Evolutionary conservation across 345 rosid genomes (phyloP), one percentile per base, ranked within the genome.

Genomic region (Salix exigua): DNA sequence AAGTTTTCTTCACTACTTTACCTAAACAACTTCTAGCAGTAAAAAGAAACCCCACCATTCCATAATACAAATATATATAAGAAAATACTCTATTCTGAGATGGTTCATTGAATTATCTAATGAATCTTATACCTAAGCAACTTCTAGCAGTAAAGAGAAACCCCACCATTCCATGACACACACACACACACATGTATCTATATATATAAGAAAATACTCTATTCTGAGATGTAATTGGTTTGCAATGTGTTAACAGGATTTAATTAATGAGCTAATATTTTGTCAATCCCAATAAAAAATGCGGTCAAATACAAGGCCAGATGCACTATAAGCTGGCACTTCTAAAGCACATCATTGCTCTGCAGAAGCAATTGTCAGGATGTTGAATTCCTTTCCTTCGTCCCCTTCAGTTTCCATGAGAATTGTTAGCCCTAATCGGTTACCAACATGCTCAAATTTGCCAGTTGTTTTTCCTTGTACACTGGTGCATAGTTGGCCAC

Each of bases 21-120:
- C 51, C 66, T 53, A 68, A 26, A 58, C 44, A 76, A 9, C 74
- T 26, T n/a, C 60, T 19, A 40, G 31, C 74, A 28, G 68, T 40
- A 68, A 69, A 62, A 61, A 28, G 5, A 21, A 6, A 28, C 38
- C 11, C 21, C 38, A 7, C 8, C 58, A 18, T 50, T 18, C 58
- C 58, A 50, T 6, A 6, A 50, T 6, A 50, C 58, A 18, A 6
- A 31, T 31, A 31, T 31, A 31, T 31, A 31, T 31, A 31, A 31
- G 33, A 31, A 31, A 31, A 31, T 31, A 31, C 33, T 31, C 33
- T 31, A 31, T 31, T 31, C 33, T 31, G 33, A 31, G 33, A 31
- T 31, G 33, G 33, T 31, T 31, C 5, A 31, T 31, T 31, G 33
- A 31, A 31, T 31, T 31, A 31, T 31, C 33, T 31, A 31, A 31